Conservation (phyloP, 2,329 filamentous ascomycete species). For the Sporothrix inflata region DNA sequence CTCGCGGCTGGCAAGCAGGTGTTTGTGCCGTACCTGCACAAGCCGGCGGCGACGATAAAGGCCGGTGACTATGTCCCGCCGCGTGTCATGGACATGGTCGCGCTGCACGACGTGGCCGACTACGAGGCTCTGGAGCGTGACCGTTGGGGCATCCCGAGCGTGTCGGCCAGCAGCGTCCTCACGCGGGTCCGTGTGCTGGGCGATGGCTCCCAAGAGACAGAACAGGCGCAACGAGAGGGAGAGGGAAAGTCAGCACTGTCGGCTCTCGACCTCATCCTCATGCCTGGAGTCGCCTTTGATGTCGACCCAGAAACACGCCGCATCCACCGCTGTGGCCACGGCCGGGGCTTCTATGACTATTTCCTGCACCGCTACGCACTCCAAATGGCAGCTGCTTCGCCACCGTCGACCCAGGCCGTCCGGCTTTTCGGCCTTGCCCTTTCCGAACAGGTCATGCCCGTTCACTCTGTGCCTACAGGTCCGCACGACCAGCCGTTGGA, state of each 20-base stretch:
- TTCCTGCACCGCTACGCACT: constrained; percentile 76
- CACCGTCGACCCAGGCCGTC: constrained; percentile 43
- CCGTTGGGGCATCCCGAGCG: constrained; percentile 93
- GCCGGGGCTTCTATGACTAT: constrained; percentile 95
- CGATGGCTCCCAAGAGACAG: constrained; percentile 43
- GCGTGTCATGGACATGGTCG: constrained; percentile 92
- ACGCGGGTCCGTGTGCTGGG: constrained; percentile 75
- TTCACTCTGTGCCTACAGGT: constrained; percentile 70
- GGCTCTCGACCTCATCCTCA: constrained; percentile 80
- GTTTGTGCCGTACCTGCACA: constrained; percentile 88
- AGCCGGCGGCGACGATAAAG: constrained; percentile 47
- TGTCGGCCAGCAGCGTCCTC: constrained; percentile 66
- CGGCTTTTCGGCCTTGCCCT: constrained; percentile 77
- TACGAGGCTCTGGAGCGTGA: constrained; percentile 78
- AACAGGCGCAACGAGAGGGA: constrained; percentile 35
- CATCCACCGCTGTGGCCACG: constrained; percentile 83
- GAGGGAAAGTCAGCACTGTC: constrained; percentile 34
- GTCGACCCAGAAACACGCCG: constrained; percentile 52
- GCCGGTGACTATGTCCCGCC: constrained; percentile 56
- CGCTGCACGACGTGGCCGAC: constrained; percentile 71
- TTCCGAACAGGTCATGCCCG: constrained; percentile 76
- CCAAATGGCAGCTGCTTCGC: constrained; percentile 38
- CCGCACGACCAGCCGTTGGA: constrained; percentile 79
- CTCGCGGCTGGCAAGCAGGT: constrained; percentile 78
- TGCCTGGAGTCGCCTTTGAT: constrained; percentile 95